These are phyloP conservation scores for Monosporascus cannonballus DNA, from an alignment of 2,329 filamentous ascomycete genomes.

Conservation along the genomic window DNA sequence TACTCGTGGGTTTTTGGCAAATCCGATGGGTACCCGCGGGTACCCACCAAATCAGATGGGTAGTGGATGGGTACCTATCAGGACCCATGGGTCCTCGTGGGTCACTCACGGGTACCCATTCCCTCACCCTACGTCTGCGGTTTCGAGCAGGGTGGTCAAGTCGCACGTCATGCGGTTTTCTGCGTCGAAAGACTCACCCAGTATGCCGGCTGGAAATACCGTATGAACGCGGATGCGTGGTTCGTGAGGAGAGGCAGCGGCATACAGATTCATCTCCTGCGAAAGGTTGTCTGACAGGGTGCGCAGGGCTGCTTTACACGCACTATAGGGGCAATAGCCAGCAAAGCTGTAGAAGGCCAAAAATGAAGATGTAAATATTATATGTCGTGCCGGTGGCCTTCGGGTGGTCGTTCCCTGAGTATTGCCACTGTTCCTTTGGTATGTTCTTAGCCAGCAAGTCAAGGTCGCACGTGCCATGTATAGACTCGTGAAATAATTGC, in stretches of 20 bases:
- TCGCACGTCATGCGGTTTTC: too few relatives aligned
- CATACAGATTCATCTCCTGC: constrained; percentile 45
- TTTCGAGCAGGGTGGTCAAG: too few relatives aligned
- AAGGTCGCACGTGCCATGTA: constrained; percentile 32
- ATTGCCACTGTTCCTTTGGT: too few relatives aligned
- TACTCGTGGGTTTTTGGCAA: too few relatives aligned
- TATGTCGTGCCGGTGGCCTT: constrained; percentile 38
- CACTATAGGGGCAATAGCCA: constrained; percentile 61
- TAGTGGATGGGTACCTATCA: too few relatives aligned
- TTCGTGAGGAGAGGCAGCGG: constrained; percentile 18
- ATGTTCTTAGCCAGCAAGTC: constrained; percentile 20
- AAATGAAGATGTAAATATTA: constrained; percentile 63
- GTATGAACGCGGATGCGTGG: constrained; percentile 52
- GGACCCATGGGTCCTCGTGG: too few relatives aligned
- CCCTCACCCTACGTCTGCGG: too few relatives aligned
- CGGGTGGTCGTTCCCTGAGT: too few relatives aligned
- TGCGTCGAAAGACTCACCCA: too few relatives aligned
- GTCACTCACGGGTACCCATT: too few relatives aligned
- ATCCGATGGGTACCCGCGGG: too few relatives aligned
- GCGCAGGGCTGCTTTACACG: constrained; percentile 61
- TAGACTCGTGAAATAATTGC: constrained; percentile 33
- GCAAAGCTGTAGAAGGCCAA: constrained; percentile 56
- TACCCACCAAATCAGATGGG: too few relatives aligned
- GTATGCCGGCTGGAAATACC: constrained; percentile 43
- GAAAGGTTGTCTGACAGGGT: constrained; percentile 58